Conservation (phyloP, 176 grass and related monocot genomes). For the Avena atlantica region DNA sequence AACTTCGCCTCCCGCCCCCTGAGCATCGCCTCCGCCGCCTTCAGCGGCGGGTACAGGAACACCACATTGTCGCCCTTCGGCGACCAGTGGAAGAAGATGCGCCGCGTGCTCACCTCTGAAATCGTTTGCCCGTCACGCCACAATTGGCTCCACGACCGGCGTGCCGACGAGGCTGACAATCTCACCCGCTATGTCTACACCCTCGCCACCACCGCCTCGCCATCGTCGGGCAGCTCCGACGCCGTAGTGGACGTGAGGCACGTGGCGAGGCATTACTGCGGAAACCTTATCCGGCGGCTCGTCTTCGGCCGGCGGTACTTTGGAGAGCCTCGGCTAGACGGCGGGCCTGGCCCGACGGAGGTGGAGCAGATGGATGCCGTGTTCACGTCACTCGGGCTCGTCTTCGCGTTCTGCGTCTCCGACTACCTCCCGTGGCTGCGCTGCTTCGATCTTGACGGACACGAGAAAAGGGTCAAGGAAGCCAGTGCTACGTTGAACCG, state of each 20-base stretch:
- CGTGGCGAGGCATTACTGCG: slow-evolving; percentile 44
- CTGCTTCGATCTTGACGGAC: slow-evolving; percentile 48
- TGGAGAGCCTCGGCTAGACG: slow-evolving; percentile 15
- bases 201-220: background rate
- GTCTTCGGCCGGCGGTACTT: slow-evolving; percentile 54
- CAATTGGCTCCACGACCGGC: slow-evolving; percentile 14
- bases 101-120: slow-evolving; percentile 47
- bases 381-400: slow-evolving; percentile 26
- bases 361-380: slow-evolving; percentile 49
- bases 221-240: background rate
- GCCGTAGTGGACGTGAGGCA: slow-evolving; percentile 27
- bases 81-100: slow-evolving; percentile 69
- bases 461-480: slow-evolving; percentile 42
- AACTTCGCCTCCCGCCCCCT: slow-evolving; percentile 51
- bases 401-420: slow-evolving; percentile 52
- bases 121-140: slow-evolving; percentile 25
- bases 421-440: slow-evolving; percentile 60
- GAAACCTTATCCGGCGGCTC: slow-evolving; percentile 49
- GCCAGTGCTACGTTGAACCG: slow-evolving; percentile 5
- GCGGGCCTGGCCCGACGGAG: slow-evolving; percentile 45
- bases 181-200: slow-evolving; percentile 26
- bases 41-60: slow-evolving; percentile 36
- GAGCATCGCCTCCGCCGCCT: slow-evolving; percentile 34
- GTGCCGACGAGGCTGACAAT: slow-evolving; percentile 50
- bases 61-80: slow-evolving; percentile 5